Evolutionary conservation across 73 alveolate species (phyloP), one percentile per base, ranked within the genome.

Genomic region (Symbiodinium natans): DNA sequence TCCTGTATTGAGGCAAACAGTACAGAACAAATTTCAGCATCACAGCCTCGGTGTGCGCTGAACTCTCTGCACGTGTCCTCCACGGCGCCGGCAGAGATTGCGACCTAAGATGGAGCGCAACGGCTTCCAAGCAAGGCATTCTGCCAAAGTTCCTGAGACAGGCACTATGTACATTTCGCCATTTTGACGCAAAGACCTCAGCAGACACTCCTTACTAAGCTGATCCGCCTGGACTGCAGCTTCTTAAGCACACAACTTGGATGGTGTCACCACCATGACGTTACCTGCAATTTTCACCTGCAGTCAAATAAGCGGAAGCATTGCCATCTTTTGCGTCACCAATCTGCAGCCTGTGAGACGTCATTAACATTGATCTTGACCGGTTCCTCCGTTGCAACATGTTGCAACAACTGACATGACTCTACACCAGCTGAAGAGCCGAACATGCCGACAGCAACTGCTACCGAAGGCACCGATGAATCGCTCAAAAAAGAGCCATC

Each of bases 91-190:
- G 77, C 77, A 2, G 77, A 63, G 25, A 63, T 34, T 27, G 77
- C 7, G 77, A 63, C 77, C 77, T 63, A 29, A 63, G 77, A 4
- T n/a, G n/a, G n/a, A n/a, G n/a, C 77, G 59, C 59, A 46, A 46
- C 59, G 6, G 59, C 59, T 9, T 13, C 59, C 59, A 6, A 46
- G 59, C 59, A 46, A 46, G 59, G n/a, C n/a, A n/a, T n/a, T n/a
- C n/a, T n/a, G n/a, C n/a, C n/a, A n/a, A n/a, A n/a, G 21, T 52
- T 52, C 75, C 34, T 63, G 77, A 63, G 77, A 21, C 34, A 34
- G 10, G 77, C 77, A 63, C 77, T 63, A 63, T 63, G 77, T 63
- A 63, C 77, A 63, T 63, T 63, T 63, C 77, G 77, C 77, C 77
- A 27, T 63, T 63, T 63, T 63, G 77, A 29, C 77, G 77, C 29